phyloP scores from a whole-genome alignment of 2,329 filamentous ascomycete species.

The Phyllosticta citrichinensis region DNA sequence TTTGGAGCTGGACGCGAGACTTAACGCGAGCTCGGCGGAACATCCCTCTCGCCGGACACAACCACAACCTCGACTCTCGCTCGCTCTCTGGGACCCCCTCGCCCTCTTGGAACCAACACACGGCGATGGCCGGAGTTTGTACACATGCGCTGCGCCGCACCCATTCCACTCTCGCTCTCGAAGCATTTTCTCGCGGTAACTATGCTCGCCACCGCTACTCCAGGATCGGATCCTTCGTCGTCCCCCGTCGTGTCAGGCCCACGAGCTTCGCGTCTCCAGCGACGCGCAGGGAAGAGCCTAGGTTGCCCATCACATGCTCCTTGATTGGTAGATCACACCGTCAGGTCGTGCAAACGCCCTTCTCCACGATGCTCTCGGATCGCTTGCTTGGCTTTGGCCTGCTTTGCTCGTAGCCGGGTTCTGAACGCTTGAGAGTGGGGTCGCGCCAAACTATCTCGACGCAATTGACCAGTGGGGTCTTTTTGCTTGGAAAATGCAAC shows the following conservation, averaged over 20 bases:
- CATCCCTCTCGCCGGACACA: slow-evolving; percentile 4
- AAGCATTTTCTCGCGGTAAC: neutral
- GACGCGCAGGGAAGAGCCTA: neutral
- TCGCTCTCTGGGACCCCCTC: neutral
- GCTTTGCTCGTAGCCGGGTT: neutral
- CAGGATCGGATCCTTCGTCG: slow-evolving; percentile 9
- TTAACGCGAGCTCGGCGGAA: neutral
- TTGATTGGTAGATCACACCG: neutral
- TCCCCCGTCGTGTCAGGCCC: neutral
- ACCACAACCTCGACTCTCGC: neutral
- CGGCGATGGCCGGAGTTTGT: neutral
- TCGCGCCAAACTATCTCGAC: neutral
- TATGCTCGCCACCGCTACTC: slow-evolving; percentile 1
- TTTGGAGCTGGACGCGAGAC: neutral
- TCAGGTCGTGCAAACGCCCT: neutral
- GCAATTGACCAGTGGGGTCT: slow-evolving; percentile 1
- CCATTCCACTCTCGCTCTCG: neutral
- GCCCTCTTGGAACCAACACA: neutral
- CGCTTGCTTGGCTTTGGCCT: slow-evolving; percentile 6
- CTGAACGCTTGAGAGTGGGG: neutral
- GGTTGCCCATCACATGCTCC: neutral
- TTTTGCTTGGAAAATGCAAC: slow-evolving; percentile 5
- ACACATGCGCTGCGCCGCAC: neutral
- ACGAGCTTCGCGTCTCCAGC: neutral
- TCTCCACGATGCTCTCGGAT: slow-evolving; percentile 10